Evolutionary conservation across 2,329 filamentous ascomycete species (phyloP), one percentile per base, ranked within the genome.

Genomic region (Alternaria burnsii): DNA sequence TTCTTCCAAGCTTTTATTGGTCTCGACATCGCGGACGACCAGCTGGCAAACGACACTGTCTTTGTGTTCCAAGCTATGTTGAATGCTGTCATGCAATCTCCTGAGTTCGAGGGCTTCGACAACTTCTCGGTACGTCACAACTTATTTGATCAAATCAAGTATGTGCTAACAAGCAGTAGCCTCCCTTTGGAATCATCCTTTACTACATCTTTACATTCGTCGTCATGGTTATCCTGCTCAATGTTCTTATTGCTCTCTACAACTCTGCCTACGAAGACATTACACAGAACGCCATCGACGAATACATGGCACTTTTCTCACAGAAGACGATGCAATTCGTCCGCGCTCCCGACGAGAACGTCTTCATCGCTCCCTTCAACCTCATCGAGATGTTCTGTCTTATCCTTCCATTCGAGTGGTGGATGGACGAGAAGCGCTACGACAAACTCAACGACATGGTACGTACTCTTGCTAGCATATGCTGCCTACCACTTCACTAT

Each of bases 121-220:
- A 86, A 89, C 24, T 99, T 98, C 76, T 92, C 91, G 7, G 76
- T 78, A 73, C 64, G 72, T 66, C 28, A 12, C 16, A 4, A 14
- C 12, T 26, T 20, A 40, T 14, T 4, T 3, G n/a, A 1, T 5
- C 20, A 24, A 20, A 3, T 46, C 7, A 9, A n/a, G 5, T 8
- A 8, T 18, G n/a, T 40, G 28, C 62, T 68, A 62, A 68, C 57
- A 10, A 41, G 5, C 14, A 16, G 26, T 26, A 78, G 22, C 93
- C 91, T 12, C 95, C 95, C 0, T 99, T 97, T 77, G 95, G 95
- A 9, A 87, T 97, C 52, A 91, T 97, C 32, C 89, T 99, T 10
- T 99, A 99, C 82, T 99, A 99, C 82, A 87, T 96, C 75, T 99
- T 97, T 79, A 97, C 94, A 18, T 99, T 99, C 74, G 89, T 98